Percentiles rank a stretch among this genome's conserved stretches.
Conservation (phyloP, 352 stramenopile species). For the Blastocystis sp. region DNA sequence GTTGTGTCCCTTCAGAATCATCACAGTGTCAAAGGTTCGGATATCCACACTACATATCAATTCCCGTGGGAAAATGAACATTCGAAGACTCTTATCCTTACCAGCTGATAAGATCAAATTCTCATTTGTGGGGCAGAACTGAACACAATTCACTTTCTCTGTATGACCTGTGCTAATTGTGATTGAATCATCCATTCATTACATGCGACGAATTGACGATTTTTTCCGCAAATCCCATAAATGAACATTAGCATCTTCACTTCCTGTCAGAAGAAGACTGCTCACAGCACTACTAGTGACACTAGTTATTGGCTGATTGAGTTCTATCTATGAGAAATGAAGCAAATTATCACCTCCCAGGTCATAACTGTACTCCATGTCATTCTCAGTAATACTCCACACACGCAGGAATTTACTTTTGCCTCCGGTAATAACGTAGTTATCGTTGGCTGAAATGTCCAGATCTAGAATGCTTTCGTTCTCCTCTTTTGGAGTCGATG, state of each 20-base stretch:
- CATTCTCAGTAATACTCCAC: slow-evolving; percentile 17
- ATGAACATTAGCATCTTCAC: slow-evolving; percentile 14
- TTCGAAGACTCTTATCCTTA: background rate
- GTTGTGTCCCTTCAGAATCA: slow-evolving; percentile 31
- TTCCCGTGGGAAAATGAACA: background rate
- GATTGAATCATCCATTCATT: background rate
- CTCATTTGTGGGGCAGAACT: slow-evolving; percentile 54
- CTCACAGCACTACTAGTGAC: slow-evolving; percentile 2
- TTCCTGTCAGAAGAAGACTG: slow-evolving; percentile 35
- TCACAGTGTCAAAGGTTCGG: background rate
- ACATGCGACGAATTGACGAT: slow-evolving; percentile 1
- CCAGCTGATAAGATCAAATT: slow-evolving; percentile 16
- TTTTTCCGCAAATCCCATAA: slow-evolving; percentile 25
- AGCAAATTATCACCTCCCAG: background rate
- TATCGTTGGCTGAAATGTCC: slow-evolving; percentile 38
- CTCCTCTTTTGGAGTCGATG: background rate
- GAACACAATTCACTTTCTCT: slow-evolving; percentile 31
- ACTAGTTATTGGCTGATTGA: slow-evolving; percentile 1
- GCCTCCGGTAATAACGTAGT: slow-evolving; percentile 58
- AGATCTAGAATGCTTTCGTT: slow-evolving; percentile 45
- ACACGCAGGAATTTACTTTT: slow-evolving; percentile 15
- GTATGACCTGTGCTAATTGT: slow-evolving; percentile 6
- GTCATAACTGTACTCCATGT: background rate
- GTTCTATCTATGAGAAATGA: background rate
- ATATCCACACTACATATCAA: slow-evolving; percentile 9